phyloP scores from a whole-genome alignment of 2,329 filamentous ascomycete genomes.

The Stenocarpella maydis region DNA sequence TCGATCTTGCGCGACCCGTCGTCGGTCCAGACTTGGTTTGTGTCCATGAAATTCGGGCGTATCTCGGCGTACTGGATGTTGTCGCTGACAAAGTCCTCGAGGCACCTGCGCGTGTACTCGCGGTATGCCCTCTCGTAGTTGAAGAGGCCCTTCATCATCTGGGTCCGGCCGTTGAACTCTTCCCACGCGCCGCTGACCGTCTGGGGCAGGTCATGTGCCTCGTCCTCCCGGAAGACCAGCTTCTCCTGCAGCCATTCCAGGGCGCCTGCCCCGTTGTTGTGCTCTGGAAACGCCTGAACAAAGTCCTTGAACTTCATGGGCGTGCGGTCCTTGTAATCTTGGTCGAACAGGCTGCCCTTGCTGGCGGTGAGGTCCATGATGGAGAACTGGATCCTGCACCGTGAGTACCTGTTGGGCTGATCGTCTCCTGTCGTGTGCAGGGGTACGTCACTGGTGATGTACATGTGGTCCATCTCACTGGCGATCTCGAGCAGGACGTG shows the following conservation, averaged over 20 bases:
- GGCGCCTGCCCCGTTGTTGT: constrained; percentile 41
- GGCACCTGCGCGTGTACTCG: constrained; percentile 61
- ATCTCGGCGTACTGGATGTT: constrained; percentile 69
- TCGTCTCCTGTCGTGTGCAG: constrained; percentile 51
- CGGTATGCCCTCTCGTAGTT: constrained; percentile 65
- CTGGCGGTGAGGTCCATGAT: constrained; percentile 51
- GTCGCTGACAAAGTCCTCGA: constrained; percentile 63
- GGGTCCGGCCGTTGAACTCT: constrained; percentile 61
- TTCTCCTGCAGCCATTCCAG: constrained; percentile 68
- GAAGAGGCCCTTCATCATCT: constrained; percentile 68
- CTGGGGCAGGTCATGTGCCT: constrained; percentile 62
- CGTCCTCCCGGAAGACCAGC: constrained; percentile 67
- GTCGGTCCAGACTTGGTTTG: constrained; percentile 59
- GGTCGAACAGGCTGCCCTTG: constrained; percentile 56
- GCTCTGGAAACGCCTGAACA: constrained; percentile 45
- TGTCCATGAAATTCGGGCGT: constrained; percentile 65
- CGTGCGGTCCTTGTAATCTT: constrained; percentile 52
- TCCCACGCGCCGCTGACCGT: constrained; percentile 62
- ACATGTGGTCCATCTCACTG: constrained; percentile 70
- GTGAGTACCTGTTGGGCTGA: constrained; percentile 45
- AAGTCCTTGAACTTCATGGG: constrained; percentile 56
- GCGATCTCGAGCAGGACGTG: constrained; percentile 63
- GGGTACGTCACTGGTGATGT: constrained; percentile 68
- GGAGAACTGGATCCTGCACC: constrained; percentile 70
- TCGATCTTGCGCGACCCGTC: constrained; percentile 54